phyloP scores from a whole-genome alignment of 352 stramenopile genomes.

The Phytophthora pini region DNA sequence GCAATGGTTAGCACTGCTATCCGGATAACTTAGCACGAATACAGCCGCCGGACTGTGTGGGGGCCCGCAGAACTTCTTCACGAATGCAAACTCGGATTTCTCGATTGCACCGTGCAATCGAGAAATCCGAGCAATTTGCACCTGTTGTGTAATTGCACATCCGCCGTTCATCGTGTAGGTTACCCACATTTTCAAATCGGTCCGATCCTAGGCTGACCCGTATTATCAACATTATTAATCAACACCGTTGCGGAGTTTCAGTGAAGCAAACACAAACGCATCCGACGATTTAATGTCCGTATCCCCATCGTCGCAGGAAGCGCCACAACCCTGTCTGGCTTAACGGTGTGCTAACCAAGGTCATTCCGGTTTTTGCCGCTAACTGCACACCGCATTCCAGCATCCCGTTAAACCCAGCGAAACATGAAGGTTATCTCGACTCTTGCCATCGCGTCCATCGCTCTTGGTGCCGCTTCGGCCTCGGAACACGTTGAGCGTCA shows the following conservation, averaged over 20 bases:
- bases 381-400: constrained; percentile 21
- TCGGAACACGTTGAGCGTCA: constrained; percentile 14
- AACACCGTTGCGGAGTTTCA: not conserved
- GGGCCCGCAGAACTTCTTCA: not conserved
- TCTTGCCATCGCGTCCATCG: constrained; percentile 13
- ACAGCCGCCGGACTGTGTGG: not conserved
- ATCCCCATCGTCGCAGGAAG: not conserved
- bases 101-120: not conserved
- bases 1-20: no score
- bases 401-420: not conserved
- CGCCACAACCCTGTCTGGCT: not conserved
- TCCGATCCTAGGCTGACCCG: not conserved
- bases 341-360: not conserved
- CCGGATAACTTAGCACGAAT: no score
- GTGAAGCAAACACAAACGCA: not conserved
- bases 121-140: no score
- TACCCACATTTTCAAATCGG: constrained; percentile 21
- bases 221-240: no score
- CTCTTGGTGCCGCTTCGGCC: constrained; percentile 4
- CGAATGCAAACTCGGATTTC: not conserved
- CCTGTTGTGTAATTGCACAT: constrained; percentile 13
- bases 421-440: constrained; percentile 21
- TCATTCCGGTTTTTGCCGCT: constrained; percentile 18
- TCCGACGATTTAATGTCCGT: not conserved
- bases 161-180: not conserved